Percentiles rank a stretch among this genome's conserved stretches.
These are phyloP conservation scores for Pouteria glomerata DNA, from an alignment of 148 eudicot species.

Conservation along the genomic window DNA sequence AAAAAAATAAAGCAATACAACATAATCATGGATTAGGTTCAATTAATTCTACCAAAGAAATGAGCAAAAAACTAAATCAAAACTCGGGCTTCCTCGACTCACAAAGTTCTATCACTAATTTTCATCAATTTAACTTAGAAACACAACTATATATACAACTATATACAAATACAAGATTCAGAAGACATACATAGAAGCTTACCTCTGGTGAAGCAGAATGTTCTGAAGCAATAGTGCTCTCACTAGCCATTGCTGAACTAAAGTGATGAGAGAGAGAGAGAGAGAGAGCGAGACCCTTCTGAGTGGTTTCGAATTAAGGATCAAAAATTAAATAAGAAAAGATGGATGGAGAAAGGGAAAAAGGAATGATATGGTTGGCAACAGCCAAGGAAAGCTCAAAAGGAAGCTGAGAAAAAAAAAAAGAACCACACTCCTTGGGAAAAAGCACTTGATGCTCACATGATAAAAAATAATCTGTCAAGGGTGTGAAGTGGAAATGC, in stretches of 20 bases:
- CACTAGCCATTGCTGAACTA: slow-evolving; percentile 28
- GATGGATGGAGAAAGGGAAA: slow-evolving; percentile 6
- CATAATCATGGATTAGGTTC: slow-evolving; percentile 1
- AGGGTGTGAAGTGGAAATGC: slow-evolving; percentile 14
- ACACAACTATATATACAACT: background rate
- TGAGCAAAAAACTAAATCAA: background rate
- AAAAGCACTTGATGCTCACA: slow-evolving; percentile 18
- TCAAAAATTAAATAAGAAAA: background rate
- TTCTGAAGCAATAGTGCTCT: slow-evolving; percentile 27
- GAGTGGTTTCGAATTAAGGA: background rate
- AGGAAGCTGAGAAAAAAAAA: slow-evolving; percentile 11
- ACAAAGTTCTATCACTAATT: background rate
- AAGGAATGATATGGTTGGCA: slow-evolving; percentile 33
- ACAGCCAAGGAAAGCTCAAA: slow-evolving; percentile 17
- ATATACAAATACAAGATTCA: background rate
- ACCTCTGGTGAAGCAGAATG: slow-evolving; percentile 31
- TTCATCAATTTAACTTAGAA: background rate
- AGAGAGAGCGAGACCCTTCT: background rate
- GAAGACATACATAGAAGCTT: background rate
- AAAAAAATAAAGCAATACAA: background rate
- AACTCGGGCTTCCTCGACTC: background rate
- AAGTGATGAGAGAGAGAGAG: slow-evolving; percentile 10
- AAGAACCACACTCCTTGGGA: background rate
- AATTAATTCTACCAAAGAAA: background rate
- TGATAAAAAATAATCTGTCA: slow-evolving; percentile 41